These are phyloP conservation scores for Boletellus sp. DNA, from an alignment of 1,284 basidiomycete species.

Conservation along the genomic window DNA sequence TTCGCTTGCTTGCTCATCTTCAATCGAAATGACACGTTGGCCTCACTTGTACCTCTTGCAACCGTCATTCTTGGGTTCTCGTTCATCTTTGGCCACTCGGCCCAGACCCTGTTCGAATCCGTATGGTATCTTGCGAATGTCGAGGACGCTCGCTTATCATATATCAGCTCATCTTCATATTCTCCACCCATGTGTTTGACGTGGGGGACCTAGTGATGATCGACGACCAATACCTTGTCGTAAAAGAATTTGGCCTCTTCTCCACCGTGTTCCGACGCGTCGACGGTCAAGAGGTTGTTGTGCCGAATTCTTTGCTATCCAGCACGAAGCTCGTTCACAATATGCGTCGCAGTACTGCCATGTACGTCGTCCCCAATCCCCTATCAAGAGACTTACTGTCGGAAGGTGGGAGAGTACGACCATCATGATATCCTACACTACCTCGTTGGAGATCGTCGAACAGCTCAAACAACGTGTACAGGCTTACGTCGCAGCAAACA, in stretches of 20 bases:
- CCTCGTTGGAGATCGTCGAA: constrained; percentile 67
- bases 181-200: constrained; percentile 78
- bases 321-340: constrained; percentile 76
- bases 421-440: constrained; percentile 61
- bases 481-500: constrained; percentile 63
- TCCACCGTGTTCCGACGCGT: constrained; percentile 77
- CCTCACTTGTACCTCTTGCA: constrained; percentile 79
- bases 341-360: constrained; percentile 69
- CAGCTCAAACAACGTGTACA: constrained; percentile 58
- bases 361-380: constrained; percentile 41
- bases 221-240: constrained; percentile 45
- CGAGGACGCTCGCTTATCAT: not conserved
- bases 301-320: constrained; percentile 76
- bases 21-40: constrained; percentile 63
- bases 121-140: constrained; percentile 36
- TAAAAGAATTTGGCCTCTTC: constrained; percentile 79
- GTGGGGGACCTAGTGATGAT: constrained; percentile 79
- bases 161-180: constrained; percentile 72
- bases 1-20: constrained; percentile 81
- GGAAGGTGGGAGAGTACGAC: constrained; percentile 75
- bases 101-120: constrained; percentile 78
- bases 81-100: constrained; percentile 81
- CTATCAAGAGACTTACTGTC: constrained; percentile 13
- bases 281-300: constrained; percentile 78
- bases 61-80: constrained; percentile 79